phyloP scores from a whole-genome alignment of 2,329 filamentous ascomycete species.

The Ceratocystis cacaofunesta region DNA sequence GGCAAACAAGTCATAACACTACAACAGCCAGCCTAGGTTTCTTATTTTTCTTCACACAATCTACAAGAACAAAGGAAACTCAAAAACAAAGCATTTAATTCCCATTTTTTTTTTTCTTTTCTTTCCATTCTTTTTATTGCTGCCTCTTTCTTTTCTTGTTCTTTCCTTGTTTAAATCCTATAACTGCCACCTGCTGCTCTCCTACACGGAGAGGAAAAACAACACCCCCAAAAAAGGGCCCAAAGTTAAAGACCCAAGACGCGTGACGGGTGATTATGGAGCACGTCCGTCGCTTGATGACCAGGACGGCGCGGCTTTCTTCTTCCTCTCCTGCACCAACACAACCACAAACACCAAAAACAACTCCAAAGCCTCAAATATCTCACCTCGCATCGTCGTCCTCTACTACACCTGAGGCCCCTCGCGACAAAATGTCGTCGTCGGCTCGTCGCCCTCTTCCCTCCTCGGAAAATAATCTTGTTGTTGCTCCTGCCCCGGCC shows the following conservation, averaged over 20 bases:
- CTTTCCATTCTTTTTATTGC: neutral
- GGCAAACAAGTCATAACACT: neutral
- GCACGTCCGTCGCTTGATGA: conserved; percentile 12
- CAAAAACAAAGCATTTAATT: neutral
- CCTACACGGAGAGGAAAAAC: no score
- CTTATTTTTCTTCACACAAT: neutral
- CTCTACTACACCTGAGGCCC: neutral
- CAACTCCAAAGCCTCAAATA: neutral
- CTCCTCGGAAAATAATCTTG: neutral
- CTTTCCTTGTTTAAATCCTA: neutral
- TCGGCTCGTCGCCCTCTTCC: neutral
- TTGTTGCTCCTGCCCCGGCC: neutral
- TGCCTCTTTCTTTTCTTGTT: neutral
- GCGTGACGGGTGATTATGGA: conserved; percentile 10
- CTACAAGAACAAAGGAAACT: neutral
- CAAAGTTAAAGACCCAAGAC: neutral
- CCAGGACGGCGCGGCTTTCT: conserved; percentile 7
- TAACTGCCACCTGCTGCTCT: neutral
- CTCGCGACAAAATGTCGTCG: neutral
- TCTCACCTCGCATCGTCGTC: neutral
- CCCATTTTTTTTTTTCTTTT: neutral
- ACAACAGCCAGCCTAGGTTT: neutral
- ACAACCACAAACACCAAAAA: neutral
- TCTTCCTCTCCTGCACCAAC: conserved; percentile 2
- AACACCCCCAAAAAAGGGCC: no score